Base-by-base conservation (phyloP, 1,139 yeast species). In the Arxiozyma telluris region DNA sequence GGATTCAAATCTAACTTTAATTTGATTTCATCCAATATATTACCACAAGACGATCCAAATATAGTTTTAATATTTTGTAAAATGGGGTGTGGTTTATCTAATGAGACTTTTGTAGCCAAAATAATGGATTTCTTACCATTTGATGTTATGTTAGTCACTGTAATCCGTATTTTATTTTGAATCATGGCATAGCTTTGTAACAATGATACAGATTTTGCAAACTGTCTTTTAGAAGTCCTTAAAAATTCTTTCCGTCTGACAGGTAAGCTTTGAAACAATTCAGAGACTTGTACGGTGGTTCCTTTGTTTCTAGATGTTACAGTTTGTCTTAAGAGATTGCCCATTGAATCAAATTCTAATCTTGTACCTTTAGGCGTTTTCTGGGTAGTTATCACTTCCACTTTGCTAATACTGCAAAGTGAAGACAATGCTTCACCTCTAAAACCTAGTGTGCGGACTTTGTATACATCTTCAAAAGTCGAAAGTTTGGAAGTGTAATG, bases 381-480 rank as follows among this genome's bases (percentile, higher is more conserved):
- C 0, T 82, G 75, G 15, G 87, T 77, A 0, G 96, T 89, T 1
- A 70, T 71, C 0, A 90, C 74, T 12, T 67, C 66, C 23, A 76
- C 58, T 4, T 79, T 73, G n/a, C 87, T 75, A 57, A 87, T 71
- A 1, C 83, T 75, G 64, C 91, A 84, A 18, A 88, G 65, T 0
- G 95, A 84, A 61, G 87, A 82, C 62, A 88, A 71, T 0, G 96
- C 96, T 67, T 88, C 96, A 25, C 96, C 96, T 66, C 96, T 76
- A 63, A 88, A 88, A 0, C 96, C 96, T 45, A 84, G 71, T 0
- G 93, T 83, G 4, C 63, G 61, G 7, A 85, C 79, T 4, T 65
- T 62, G 8, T 72, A 72, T 34, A 87, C 70, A 60, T 83, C 89
- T 23, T 80, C 81, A 64, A 84, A 85, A 1, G 67, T 63, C 0